These are phyloP conservation scores for Kwoniella bestiolae DNA, from an alignment of 768 basidiomycete genomes.

Conservation along the genomic window DNA sequence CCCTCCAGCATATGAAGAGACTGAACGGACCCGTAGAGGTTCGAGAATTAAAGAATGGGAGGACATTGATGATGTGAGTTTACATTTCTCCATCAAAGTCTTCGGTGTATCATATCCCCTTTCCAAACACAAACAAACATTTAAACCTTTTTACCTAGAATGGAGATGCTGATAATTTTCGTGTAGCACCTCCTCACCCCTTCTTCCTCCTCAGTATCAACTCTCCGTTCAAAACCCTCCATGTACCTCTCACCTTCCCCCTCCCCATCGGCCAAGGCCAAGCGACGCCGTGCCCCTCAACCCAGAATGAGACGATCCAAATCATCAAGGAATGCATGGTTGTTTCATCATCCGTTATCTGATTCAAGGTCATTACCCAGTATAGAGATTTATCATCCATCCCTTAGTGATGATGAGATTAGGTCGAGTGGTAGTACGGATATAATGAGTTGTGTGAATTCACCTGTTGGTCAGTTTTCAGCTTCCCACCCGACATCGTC, in stretches of 20 bases:
- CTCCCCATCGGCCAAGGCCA: background rate
- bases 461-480: too few species aligned
- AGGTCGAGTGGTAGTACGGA: background rate
- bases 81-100: too few species aligned
- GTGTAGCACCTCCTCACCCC: conserved; percentile 21
- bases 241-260: background rate
- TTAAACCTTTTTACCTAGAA: background rate
- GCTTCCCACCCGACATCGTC: too few species aligned
- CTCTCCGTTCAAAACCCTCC: background rate
- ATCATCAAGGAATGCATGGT: background rate
- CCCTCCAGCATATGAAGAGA: conserved; percentile 32
- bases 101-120: too few species aligned
- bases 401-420: background rate
- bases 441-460: background rate
- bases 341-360: conserved; percentile 5
- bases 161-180: background rate
- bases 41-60: conserved; percentile 18
- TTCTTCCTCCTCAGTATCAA: conserved; percentile 8
- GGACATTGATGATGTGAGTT: conserved; percentile 16
- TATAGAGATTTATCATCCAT: conserved; percentile 2
- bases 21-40: background rate
- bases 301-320: background rate
- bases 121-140: background rate
- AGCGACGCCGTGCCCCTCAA: background rate
- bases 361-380: conserved; percentile 3